Evolutionary conservation across 202 grass and related monocot species (phyloP), one percentile per base, ranked within the genome.

Genomic region (Bolboschoenoplectus hybrid): DNA sequence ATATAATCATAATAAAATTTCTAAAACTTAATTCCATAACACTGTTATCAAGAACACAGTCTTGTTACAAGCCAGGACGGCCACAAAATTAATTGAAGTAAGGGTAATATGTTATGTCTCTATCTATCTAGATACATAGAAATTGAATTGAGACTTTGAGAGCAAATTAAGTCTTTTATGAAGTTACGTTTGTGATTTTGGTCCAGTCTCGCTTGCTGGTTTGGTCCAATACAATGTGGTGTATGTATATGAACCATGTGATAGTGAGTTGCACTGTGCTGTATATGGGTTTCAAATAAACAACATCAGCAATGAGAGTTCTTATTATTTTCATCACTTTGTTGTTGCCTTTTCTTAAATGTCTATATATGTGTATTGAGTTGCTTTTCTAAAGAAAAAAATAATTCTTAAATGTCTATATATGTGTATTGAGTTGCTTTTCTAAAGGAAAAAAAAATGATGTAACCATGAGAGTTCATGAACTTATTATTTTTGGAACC

Each of bases 81-180:
- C 40, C 67, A 43, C 40, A 70, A 70, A 70, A 70, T 7, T 70
- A 70, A 70, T 7, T 70, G 39, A n/a, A 65, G 63, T 64, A 36
- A 43, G 13, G 4, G 43, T 43, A 69, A 69, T n/a, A n/a, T 38
- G 8, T 39, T 66, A 69, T 17, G 14, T 69, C 38, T 44, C 38
- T 41, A 68, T 68, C 6, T 44, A 69, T 40, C 39, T 44, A 69
- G 39, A 69, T 69, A 69, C 67, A 69, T n/a, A 69, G 26, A 65
- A 44, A 69, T 70, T 69, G 6, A 70, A 45, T 45, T 12, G 14
- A 3, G 2, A n/a, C 6, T 2, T 26, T 26, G 26, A 26, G 26
- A 26, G 26, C 26, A 26, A 26, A 26, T 26, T 26, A 26, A 70
- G 5, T 45, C 14, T 70, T 45, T 43, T 66, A 8, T 36, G 9